Evolutionary conservation across 306 rosid genomes (phyloP).

Genomic region (Fagus crenata): DNA sequence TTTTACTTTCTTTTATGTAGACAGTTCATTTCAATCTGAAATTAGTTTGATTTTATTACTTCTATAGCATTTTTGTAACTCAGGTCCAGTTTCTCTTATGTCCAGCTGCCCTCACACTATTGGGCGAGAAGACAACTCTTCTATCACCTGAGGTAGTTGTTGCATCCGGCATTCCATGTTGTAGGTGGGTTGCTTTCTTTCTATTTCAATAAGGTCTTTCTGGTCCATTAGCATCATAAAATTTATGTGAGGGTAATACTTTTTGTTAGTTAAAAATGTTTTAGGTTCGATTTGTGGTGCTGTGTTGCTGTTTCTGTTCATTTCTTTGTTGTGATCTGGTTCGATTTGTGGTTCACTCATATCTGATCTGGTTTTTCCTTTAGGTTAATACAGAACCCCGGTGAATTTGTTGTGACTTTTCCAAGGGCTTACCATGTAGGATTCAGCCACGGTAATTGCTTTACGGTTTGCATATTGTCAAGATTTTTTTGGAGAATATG

Average conservation of each 20-base stretch:
- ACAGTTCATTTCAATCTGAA: conserved; percentile 16
- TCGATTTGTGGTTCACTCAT: conserved; percentile 36
- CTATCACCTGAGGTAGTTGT: conserved; percentile 80
- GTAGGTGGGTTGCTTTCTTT: conserved; percentile 66
- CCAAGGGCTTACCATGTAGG: conserved; percentile 99
- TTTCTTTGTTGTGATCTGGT: conserved; percentile 32
- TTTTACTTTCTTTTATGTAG: conserved; percentile 14
- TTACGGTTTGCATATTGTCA: conserved; percentile 29
- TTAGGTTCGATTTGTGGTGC: conserved; percentile 26
- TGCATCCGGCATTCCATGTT: conserved; percentile 86
- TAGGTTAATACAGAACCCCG: conserved; percentile 98
- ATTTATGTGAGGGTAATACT: background rate
- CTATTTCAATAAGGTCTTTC: background rate
- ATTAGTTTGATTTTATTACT: conserved; percentile 32
- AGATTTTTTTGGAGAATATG: conserved; percentile 19
- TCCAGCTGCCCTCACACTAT: conserved; percentile 88
- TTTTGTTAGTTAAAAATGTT: conserved; percentile 4
- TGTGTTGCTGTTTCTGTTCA: conserved; percentile 18
- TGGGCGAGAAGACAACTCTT: conserved; percentile 95
- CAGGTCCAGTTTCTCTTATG: conserved; percentile 61
- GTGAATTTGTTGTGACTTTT: conserved; percentile 98
- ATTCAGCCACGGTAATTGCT: conserved; percentile 97
- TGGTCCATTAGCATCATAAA: background rate
- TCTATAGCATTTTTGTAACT: conserved; percentile 46
- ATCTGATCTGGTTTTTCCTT: conserved; percentile 34